A percentile compares a stretch with the other conserved stretches of the same genome.
phyloP scores from a whole-genome alignment of 805 yeast genomes.

The Starmerella davenportii region DNA sequence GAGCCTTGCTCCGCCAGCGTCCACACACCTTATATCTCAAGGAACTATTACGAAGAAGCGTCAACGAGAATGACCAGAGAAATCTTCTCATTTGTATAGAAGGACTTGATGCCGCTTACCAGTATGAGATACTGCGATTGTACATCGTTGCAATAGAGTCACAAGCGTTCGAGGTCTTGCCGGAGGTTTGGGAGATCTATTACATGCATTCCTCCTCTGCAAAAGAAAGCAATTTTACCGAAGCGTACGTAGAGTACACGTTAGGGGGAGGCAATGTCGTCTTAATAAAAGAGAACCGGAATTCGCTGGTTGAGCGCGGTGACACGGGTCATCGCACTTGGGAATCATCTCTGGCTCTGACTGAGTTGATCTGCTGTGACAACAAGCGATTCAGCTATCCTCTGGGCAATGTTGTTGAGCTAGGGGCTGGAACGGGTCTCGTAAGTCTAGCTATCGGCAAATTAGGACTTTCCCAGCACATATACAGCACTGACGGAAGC shows the following conservation, averaged over 20 bases:
- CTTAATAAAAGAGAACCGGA: constrained; percentile 5
- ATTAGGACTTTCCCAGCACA: background rate
- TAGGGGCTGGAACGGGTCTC: constrained; percentile 14
- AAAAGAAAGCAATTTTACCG: too few relatives aligned
- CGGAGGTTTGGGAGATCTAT: constrained; percentile 12
- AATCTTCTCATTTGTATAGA: background rate
- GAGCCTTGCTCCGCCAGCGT: background rate
- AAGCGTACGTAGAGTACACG: constrained; percentile 5
- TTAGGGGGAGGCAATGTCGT: constrained; percentile 2
- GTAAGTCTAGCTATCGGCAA: constrained; percentile 11
- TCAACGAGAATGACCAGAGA: background rate
- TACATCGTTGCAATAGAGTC: constrained; percentile 4
- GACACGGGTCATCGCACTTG: constrained; percentile 14
- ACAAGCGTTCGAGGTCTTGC: constrained; percentile 1
- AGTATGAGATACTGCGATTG: constrained; percentile 3
- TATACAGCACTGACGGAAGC: constrained; percentile 12
- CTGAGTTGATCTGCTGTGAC: constrained; percentile 7
- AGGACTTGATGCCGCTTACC: constrained; percentile 1
- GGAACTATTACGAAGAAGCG: background rate
- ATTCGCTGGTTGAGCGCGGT: constrained; percentile 8
- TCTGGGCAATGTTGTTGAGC: constrained; percentile 4
- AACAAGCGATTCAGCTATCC: background rate
- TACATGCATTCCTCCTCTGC: too few relatives aligned
- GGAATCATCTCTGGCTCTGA: constrained; percentile 13
- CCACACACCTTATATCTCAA: background rate